Percentiles rank a stretch among this genome's conserved stretches.
Evolutionary conservation across 1,284 basidiomycete species (phyloP).

Genomic region (Polyporus tsugae): DNA sequence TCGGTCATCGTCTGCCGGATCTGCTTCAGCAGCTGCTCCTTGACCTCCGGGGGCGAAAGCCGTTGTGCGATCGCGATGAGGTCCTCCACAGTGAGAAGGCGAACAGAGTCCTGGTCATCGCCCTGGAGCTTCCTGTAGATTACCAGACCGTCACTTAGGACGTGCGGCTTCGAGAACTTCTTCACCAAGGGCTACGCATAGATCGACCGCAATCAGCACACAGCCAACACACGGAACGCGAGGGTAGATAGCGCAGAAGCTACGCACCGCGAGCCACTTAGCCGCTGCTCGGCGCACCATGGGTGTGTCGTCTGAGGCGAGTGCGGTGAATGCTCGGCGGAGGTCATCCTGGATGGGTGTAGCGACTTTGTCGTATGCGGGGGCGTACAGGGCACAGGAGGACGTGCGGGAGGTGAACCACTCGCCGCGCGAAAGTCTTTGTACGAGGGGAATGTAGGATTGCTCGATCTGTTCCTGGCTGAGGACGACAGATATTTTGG

Average conservation of each 20-base stretch:
- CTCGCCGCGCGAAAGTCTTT: conserved; percentile 91
- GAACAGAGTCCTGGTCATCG: conserved; percentile 99
- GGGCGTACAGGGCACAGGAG: conserved; percentile 92
- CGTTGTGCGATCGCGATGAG: conserved; percentile 92
- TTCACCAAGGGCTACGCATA: conserved; percentile 75
- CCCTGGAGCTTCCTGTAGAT: conserved; percentile 95
- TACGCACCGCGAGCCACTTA: conserved; percentile 92
- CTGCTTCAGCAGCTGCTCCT: conserved; percentile 89
- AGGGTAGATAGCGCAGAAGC: background rate
- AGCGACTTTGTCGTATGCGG: conserved; percentile 88
- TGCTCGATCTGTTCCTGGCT: conserved; percentile 88
- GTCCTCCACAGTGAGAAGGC: conserved; percentile 95
- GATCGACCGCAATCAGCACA: conserved; percentile 27
- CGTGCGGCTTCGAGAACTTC: conserved; percentile 79
- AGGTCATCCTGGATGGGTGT: conserved; percentile 87
- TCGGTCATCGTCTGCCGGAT: conserved; percentile 91
- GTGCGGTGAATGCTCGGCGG: conserved; percentile 84
- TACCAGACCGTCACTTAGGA: conserved; percentile 89
- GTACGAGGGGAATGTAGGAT: conserved; percentile 91
- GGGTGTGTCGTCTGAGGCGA: conserved; percentile 96
- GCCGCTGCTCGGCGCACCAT: conserved; percentile 99
- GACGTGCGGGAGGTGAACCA: conserved; percentile 99
- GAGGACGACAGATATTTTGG: conserved; percentile 87
- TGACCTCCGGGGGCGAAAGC: conserved; percentile 87
- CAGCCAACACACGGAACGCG: conserved; percentile 7